Evolutionary conservation across 2,329 filamentous ascomycete species (phyloP).

Genomic region (Helotiales sp.): DNA sequence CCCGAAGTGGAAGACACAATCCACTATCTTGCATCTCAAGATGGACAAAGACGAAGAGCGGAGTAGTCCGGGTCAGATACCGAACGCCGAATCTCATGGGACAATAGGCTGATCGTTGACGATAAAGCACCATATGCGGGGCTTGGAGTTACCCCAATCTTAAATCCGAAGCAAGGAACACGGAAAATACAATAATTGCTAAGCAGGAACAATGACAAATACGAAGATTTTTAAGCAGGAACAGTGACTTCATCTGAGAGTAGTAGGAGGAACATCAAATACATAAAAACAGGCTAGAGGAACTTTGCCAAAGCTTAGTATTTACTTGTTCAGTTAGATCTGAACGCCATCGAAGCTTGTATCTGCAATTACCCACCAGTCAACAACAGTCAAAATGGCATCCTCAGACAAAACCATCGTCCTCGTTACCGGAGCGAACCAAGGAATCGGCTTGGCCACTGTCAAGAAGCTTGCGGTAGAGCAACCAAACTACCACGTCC

Average conservation of each 20-base stretch:
- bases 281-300: background rate
- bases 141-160: background rate
- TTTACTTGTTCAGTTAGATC: background rate
- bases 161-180: background rate
- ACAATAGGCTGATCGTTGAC: too few species aligned
- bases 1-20: too few species aligned
- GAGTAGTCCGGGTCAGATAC: too few species aligned
- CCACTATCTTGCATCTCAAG: too few species aligned
- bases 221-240: background rate
- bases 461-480: slow-evolving; percentile 24
- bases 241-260: background rate
- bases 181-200: background rate
- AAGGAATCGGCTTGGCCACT: slow-evolving; percentile 42
- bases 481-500: slow-evolving; percentile 11
- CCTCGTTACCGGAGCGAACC: slow-evolving; percentile 42
- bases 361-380: background rate
- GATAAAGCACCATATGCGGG: background rate
- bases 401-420: background rate
- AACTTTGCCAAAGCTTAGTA: background rate
- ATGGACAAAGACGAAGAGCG: too few species aligned
- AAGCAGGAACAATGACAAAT: background rate
- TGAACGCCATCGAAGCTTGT: background rate
- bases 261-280: background rate
- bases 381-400: background rate
- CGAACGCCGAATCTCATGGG: too few species aligned